phyloP scores from a whole-genome alignment of 2,329 filamentous ascomycete genomes.

The Epichloe hybrida region DNA sequence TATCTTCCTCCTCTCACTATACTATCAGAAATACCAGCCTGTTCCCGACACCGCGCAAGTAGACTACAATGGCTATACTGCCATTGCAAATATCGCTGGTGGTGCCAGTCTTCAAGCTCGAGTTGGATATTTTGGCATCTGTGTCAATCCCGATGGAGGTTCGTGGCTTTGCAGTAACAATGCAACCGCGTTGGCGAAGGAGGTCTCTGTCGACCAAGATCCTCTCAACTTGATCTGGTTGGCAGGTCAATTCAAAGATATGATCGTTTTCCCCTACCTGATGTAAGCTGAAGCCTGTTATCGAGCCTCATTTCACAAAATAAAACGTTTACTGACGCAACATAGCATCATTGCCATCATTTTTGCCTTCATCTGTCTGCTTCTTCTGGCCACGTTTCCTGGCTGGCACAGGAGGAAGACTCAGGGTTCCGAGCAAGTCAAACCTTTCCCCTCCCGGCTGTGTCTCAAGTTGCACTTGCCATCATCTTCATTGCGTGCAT shows the following conservation, averaged over 20 bases:
- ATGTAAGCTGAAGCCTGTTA: conserved; percentile 45
- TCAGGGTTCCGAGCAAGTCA: conserved; percentile 76
- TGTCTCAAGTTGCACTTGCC: conserved; percentile 83
- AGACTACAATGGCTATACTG: conserved; percentile 72
- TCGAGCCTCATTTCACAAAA: too few species aligned
- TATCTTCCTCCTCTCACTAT: conserved; percentile 97
- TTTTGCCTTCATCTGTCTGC: conserved; percentile 89
- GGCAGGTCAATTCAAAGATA: conserved; percentile 92
- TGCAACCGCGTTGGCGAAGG: conserved; percentile 79
- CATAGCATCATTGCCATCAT: conserved; percentile 88
- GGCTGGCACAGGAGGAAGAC: conserved; percentile 89
- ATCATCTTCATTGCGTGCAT: conserved; percentile 73
- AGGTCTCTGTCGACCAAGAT: conserved; percentile 83
- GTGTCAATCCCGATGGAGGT: conserved; percentile 80
- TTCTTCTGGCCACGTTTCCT: conserved; percentile 90
- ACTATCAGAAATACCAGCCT: conserved; percentile 80
- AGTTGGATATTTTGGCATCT: conserved; percentile 97
- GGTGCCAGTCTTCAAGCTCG: conserved; percentile 73
- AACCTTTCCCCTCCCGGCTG: conserved; percentile 87
- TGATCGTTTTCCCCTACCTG: conserved; percentile 94
- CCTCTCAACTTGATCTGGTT: conserved; percentile 96
- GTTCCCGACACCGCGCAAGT: conserved; percentile 77
- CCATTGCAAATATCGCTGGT: conserved; percentile 83
- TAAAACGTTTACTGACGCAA: neutral
- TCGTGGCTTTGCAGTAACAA: conserved; percentile 95